phyloP scores from a whole-genome alignment of 1,284 basidiomycete genomes.

The Porodaedalea pini region DNA sequence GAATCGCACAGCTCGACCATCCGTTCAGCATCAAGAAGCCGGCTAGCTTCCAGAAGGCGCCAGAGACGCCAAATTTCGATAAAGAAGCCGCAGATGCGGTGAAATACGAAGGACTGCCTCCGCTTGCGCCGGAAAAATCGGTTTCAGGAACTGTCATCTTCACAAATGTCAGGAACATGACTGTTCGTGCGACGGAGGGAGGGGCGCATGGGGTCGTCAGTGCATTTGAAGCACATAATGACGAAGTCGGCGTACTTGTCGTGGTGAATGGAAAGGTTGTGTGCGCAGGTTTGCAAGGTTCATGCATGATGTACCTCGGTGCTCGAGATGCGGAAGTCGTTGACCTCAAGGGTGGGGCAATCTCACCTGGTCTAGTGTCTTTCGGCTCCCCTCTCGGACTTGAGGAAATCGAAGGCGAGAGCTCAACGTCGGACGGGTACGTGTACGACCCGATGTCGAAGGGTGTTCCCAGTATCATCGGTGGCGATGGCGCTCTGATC shows the following conservation, averaged over 20 bases:
- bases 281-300: slow-evolving; percentile 30
- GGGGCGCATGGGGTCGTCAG: slow-evolving; percentile 29
- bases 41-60: slow-evolving; percentile 42
- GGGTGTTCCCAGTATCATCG: slow-evolving; percentile 40
- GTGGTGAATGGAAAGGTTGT: slow-evolving; percentile 40
- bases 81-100: slow-evolving; percentile 50
- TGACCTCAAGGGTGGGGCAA: slow-evolving; percentile 25
- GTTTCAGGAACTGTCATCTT: slow-evolving; percentile 46
- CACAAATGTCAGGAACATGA: slow-evolving; percentile 52
- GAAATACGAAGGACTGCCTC: slow-evolving; percentile 65
- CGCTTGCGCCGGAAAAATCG: slow-evolving; percentile 41
- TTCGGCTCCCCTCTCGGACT: slow-evolving; percentile 20
- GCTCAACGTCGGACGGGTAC: slow-evolving; percentile 62
- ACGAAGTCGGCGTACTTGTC: slow-evolving; percentile 36
- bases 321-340: slow-evolving; percentile 20
- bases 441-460: slow-evolving; percentile 49
- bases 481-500: slow-evolving; percentile 48
- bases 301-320: slow-evolving; percentile 34
- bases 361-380: slow-evolving; percentile 23
- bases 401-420: slow-evolving; percentile 54
- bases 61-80: slow-evolving; percentile 57
- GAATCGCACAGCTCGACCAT: slow-evolving; percentile 54
- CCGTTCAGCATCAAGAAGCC: slow-evolving; percentile 49
- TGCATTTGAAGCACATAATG: slow-evolving; percentile 23
- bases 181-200: slow-evolving; percentile 34